Conservation (phyloP, 2,329 filamentous ascomycete genomes). For the Aspergillus awamori region DNA sequence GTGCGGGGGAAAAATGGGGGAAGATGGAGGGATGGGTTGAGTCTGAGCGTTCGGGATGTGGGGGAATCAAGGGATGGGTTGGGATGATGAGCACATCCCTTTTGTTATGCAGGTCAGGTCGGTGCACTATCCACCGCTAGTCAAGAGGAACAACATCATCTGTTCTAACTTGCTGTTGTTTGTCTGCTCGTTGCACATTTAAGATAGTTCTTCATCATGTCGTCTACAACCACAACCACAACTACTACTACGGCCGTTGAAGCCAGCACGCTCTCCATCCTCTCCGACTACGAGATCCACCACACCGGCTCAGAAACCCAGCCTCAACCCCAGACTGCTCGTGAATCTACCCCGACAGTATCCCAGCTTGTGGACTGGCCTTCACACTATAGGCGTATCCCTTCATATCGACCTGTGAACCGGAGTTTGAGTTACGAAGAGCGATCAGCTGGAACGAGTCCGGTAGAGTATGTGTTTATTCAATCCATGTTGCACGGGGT, state of each 20-base stretch:
- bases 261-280: slow-evolving; percentile 24
- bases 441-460: slow-evolving; percentile 50
- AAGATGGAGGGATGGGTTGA: neutral
- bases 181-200: neutral
- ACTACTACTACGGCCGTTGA: slow-evolving; percentile 13
- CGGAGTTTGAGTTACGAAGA: slow-evolving; percentile 45
- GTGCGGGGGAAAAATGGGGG: neutral
- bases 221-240: slow-evolving; percentile 21
- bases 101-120: neutral
- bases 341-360: neutral
- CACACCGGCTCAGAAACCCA: slow-evolving; percentile 21
- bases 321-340: neutral
- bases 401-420: slow-evolving; percentile 52
- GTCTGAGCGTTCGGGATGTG: slow-evolving; percentile 26
- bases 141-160: neutral
- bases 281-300: slow-evolving; percentile 34
- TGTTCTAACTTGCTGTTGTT: neutral
- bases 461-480: slow-evolving; percentile 52
- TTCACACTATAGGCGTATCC: slow-evolving; percentile 51
- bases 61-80: slow-evolving; percentile 19
- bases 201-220: slow-evolving; percentile 22
- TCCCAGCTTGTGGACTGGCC: slow-evolving; percentile 47
- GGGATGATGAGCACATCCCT: neutral
- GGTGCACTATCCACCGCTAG: neutral
- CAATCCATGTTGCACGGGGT: slow-evolving; percentile 55